Evolutionary conservation across 2,329 filamentous ascomycete species (phyloP).

Genomic region (Tolypocladium sp.): DNA sequence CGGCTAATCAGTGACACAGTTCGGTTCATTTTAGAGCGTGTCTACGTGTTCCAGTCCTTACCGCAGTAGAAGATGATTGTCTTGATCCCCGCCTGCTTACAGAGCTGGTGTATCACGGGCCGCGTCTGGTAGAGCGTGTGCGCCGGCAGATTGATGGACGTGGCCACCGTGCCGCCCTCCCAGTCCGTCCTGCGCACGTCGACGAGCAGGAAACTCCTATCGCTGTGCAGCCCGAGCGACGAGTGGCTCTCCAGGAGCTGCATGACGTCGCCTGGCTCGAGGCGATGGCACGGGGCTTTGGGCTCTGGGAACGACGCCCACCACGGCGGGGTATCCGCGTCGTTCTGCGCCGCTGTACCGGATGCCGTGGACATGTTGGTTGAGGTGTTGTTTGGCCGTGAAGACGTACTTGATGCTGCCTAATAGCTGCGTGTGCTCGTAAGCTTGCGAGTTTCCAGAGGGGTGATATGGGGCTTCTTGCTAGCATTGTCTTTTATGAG

Average conservation of each 20-base stretch:
- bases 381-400: neutral
- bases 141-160: slow-evolving; percentile 48
- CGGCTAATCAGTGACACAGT: neutral
- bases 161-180: slow-evolving; percentile 50
- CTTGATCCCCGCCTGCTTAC: slow-evolving; percentile 37
- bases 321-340: slow-evolving; percentile 19
- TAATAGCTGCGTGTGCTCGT: neutral
- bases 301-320: slow-evolving; percentile 33
- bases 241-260: slow-evolving; percentile 28
- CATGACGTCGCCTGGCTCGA: slow-evolving; percentile 31
- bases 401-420: neutral
- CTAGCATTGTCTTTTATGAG: neutral
- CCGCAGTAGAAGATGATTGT: slow-evolving; percentile 48
- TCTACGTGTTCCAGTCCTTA: slow-evolving; percentile 13
- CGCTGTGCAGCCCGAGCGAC: slow-evolving; percentile 14
- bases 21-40: neutral
- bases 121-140: slow-evolving; percentile 44
- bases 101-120: slow-evolving; percentile 36
- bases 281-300: slow-evolving; percentile 23
- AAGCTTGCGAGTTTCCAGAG: neutral
- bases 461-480: neutral
- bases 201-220: slow-evolving; percentile 34
- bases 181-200: slow-evolving; percentile 46
- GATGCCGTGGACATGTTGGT: neutral
- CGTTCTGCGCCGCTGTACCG: neutral